Conservation (phyloP, 306 rosid species). For the Dalbergia cochinchinensis region DNA sequence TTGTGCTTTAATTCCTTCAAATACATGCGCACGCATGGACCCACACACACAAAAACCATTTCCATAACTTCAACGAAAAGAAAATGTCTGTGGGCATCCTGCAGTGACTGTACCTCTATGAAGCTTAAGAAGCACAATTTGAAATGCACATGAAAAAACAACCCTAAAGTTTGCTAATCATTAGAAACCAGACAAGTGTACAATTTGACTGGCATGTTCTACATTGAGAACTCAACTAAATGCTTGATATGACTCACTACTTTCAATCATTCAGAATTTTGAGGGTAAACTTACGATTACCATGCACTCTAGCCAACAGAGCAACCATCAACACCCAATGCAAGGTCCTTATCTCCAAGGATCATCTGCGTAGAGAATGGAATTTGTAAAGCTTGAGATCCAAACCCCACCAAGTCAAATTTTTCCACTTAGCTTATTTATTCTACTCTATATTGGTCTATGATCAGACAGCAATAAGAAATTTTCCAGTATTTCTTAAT, state of each 20-base stretch:
- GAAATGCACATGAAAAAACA: neutral
- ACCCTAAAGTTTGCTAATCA: neutral
- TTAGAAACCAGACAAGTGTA: neutral
- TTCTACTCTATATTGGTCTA: neutral
- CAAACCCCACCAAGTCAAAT: neutral
- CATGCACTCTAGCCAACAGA: neutral
- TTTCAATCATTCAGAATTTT: neutral
- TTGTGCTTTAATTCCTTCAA: neutral
- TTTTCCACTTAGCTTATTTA: neutral
- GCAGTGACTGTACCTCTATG: neutral
- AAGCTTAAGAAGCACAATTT: neutral
- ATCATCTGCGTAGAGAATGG: neutral
- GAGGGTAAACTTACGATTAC: neutral
- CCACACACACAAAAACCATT: too few relatives aligned
- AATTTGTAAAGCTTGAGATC: neutral
- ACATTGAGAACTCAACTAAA: neutral
- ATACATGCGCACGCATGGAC: neutral
- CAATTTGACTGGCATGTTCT: neutral
- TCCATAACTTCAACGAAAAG: neutral
- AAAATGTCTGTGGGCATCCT: neutral
- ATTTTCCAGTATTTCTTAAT: too few relatives aligned
- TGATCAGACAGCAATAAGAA: too few relatives aligned
- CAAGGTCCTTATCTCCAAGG: neutral
- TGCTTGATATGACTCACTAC: neutral
- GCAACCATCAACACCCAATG: neutral